A percentile compares a stretch with the other conserved stretches of the same genome.
phyloP scores from a whole-genome alignment of 148 eudicot species.

The Rhododendron simsii region DNA sequence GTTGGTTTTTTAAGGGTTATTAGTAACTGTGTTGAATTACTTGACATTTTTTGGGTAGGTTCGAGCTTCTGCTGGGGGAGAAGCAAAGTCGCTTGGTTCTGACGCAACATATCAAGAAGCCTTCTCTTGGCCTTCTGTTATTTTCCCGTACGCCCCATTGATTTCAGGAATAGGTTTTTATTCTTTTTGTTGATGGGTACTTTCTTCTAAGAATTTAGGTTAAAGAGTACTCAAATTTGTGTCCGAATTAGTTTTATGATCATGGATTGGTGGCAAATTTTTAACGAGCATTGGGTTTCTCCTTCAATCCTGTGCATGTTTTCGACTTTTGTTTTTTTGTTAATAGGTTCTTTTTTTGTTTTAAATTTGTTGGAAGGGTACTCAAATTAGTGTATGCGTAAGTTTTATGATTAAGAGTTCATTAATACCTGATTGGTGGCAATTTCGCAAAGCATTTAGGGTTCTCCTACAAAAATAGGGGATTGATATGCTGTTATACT shows the following conservation, averaged over 20 bases:
- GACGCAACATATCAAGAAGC: slow-evolving; percentile 37
- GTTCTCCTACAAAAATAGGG: neutral
- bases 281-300: neutral
- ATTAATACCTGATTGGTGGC: neutral
- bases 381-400: neutral
- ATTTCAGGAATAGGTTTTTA: neutral
- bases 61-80: slow-evolving; percentile 39
- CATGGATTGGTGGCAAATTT: neutral
- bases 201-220: neutral
- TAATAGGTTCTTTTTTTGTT: neutral
- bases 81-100: slow-evolving; percentile 26
- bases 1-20: neutral
- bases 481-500: neutral
- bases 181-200: neutral
- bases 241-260: neutral
- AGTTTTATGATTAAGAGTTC: neutral
- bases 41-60: slow-evolving; percentile 16
- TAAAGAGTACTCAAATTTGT: neutral
- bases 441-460: neutral
- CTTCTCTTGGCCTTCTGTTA: slow-evolving; percentile 81
- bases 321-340: neutral
- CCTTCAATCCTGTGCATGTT: neutral
- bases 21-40: neutral
- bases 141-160: slow-evolving; percentile 59
- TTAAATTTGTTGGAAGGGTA: neutral